Evolutionary conservation across 2,329 filamentous ascomycete species (phyloP).

Genomic region (Beauveria medogensis): DNA sequence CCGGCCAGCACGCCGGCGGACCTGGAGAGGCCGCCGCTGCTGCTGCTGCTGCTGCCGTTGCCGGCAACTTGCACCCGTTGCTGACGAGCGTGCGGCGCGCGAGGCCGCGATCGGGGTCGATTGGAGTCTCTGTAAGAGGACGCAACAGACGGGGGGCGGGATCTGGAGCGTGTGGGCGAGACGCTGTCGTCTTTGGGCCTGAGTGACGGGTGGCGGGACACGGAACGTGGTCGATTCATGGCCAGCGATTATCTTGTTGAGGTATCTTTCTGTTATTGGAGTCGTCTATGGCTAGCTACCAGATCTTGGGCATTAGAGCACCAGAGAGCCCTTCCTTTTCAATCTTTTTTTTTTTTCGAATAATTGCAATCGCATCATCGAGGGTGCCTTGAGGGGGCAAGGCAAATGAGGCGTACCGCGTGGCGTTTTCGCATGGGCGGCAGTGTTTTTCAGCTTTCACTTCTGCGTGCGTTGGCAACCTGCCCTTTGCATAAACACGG

Average conservation of each 20-base stretch:
- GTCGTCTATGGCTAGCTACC: background rate
- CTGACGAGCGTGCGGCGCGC: background rate
- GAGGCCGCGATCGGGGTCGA: background rate
- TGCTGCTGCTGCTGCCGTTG: background rate
- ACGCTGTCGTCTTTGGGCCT: background rate
- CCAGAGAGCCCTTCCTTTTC: background rate
- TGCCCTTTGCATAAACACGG: too few species aligned
- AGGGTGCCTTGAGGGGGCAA: background rate
- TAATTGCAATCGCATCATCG: background rate
- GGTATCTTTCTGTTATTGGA: background rate
- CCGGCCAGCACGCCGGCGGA: conserved; percentile 26
- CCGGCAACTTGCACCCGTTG: background rate
- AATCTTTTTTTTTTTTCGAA: background rate
- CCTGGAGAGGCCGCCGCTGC: conserved; percentile 13
- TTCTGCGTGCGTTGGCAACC: background rate
- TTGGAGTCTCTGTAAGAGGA: background rate
- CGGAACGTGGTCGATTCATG: conserved; percentile 11
- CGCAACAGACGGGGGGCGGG: background rate
- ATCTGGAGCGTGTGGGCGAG: conserved; percentile 2
- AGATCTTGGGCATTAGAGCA: background rate
- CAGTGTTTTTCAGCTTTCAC: background rate
- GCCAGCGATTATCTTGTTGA: background rate
- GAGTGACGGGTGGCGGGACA: conserved; percentile 2
- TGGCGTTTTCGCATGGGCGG: conserved; percentile 1
- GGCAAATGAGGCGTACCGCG: conserved; percentile 3